These are phyloP conservation scores for Crithidia sp. DNA, from an alignment of 208 protist species.

Conservation along the genomic window DNA sequence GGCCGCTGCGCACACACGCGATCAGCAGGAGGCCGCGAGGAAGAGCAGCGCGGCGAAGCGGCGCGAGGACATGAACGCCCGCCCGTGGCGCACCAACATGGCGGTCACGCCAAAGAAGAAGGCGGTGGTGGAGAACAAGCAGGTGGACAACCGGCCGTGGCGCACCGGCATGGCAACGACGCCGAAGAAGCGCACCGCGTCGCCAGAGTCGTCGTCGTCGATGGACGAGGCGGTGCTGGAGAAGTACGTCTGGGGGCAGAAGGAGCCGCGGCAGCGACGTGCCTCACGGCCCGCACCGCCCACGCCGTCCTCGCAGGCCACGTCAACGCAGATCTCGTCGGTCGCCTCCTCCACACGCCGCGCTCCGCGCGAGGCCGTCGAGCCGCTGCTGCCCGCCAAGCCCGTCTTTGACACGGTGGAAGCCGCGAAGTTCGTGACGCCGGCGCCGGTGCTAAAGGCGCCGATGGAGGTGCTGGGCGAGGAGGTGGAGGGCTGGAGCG, in stretches of 20 bases:
- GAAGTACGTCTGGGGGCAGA: neutral
- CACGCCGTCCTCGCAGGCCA: neutral
- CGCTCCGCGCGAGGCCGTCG: neutral
- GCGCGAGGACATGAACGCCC: conserved; percentile 22
- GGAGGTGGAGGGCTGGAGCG: conserved; percentile 40
- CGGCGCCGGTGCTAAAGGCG: conserved; percentile 19
- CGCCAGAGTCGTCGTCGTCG: conserved; percentile 1
- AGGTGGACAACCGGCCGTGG: conserved; percentile 5
- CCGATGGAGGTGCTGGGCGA: conserved; percentile 28
- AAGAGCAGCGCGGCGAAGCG: conserved; percentile 8
- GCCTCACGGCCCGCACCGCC: neutral
- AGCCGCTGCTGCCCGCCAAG: neutral
- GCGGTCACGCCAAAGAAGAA: conserved; percentile 8
- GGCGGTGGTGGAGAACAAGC: neutral
- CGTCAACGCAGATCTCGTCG: neutral
- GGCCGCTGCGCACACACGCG: conserved; percentile 11
- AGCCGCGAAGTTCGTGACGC: conserved; percentile 19
- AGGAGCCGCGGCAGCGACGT: neutral
- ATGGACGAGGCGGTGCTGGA: neutral
- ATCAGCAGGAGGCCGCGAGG: conserved; percentile 10
- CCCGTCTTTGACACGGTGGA: conserved; percentile 7
- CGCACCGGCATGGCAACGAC: conserved; percentile 16
- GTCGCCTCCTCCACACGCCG: neutral
- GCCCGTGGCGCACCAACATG: conserved; percentile 35
- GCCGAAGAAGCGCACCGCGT: conserved; percentile 4